Evolutionary conservation across 352 stramenopile species (phyloP), one percentile per base, ranked within the genome.

Genomic region (Globisporangium alternatum): DNA sequence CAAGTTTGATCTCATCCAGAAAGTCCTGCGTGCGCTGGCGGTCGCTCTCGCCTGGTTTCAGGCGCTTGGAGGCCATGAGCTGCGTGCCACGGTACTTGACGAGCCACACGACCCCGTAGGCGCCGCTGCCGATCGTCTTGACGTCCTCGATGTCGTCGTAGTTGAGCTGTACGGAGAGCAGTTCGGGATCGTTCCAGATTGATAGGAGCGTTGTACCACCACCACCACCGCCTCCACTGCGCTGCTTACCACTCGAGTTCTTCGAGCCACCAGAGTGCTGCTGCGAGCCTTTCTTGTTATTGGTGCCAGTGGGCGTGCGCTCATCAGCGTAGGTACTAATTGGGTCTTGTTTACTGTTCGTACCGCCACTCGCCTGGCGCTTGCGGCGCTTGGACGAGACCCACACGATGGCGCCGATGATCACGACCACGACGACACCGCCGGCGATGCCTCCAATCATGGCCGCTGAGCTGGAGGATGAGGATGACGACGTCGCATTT

Each of bases 111-210:
- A 87, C 65, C 0, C 69, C 60, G 19, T 74, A 78, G 0, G 74
- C 69, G 22, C 76, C 76, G 10, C 62, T 60, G 4, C 68, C 74
- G 19, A 87, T 71, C 22, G 65, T 47, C n/a, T 60, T 63, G 0
- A 88, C 37, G 25, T 88, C 79, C 35, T 76, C 48, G 25, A 88
- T 71, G 37, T 88, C 77, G 41, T 86, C 70, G 17, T 56, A 44
- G 25, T 79, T 78, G 2, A 85, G 49, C 45, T 83, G 70, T 25
- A 85, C 25, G 1, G 77, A 74, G 28, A 85, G 47, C 30, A 85
- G 66, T 19, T 77, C 74, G 19, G 69, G 60, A 19, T 85, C 77
- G 35, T 74, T 78, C 76, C 76, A 85, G n/a, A 82, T 35, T 25
- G 76, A 83, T 1, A 54, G 8, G n/a, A 33, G 17, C 7, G 28